Percentiles rank a stretch among this genome's conserved stretches.
Evolutionary conservation across 768 basidiomycete genomes (phyloP).

Genomic region (Leccinum pellstonianum): DNA sequence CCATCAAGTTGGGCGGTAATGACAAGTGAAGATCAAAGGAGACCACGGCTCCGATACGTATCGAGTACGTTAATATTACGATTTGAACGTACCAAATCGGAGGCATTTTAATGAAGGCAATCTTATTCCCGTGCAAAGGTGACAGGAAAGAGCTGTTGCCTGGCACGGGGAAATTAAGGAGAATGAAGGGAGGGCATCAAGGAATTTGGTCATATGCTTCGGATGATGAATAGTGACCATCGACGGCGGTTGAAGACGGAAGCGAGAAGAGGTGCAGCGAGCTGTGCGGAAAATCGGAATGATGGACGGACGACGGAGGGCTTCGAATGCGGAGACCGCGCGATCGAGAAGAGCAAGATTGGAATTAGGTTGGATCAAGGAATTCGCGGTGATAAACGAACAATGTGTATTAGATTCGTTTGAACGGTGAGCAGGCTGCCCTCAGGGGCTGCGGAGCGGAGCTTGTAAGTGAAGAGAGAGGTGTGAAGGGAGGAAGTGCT

Average conservation of each 20-base stretch:
- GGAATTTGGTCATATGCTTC: constrained; percentile 14
- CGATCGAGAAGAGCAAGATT: constrained; percentile 25
- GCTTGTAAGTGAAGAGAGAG: constrained; percentile 19
- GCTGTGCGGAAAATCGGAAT: constrained; percentile 21
- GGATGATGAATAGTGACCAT: constrained; percentile 14
- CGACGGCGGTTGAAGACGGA: background rate
- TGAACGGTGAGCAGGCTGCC: constrained; percentile 6
- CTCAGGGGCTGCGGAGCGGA: constrained; percentile 10
- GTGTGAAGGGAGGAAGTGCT: constrained; percentile 18
- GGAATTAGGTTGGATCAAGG: constrained; percentile 22
- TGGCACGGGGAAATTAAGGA: constrained; percentile 8
- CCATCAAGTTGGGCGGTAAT: constrained; percentile 16
- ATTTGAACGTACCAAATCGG: constrained; percentile 18
- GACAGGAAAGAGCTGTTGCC: constrained; percentile 6
- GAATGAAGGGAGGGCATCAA: constrained; percentile 2
- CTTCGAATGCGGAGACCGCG: constrained; percentile 22
- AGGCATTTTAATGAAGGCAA: constrained; percentile 21
- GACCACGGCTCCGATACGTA: constrained; percentile 26
- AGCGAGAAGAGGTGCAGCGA: constrained; percentile 8
- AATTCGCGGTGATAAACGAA: constrained; percentile 15
- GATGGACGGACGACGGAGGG: constrained; percentile 10
- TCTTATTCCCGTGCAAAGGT: constrained; percentile 22
- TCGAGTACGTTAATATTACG: constrained; percentile 28
- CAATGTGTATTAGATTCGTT: constrained; percentile 7
- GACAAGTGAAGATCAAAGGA: constrained; percentile 23